A percentile compares a stretch with the other conserved stretches of the same genome.
Conservation (phyloP, 768 basidiomycete species). For the Auricularia auricula-judae region DNA sequence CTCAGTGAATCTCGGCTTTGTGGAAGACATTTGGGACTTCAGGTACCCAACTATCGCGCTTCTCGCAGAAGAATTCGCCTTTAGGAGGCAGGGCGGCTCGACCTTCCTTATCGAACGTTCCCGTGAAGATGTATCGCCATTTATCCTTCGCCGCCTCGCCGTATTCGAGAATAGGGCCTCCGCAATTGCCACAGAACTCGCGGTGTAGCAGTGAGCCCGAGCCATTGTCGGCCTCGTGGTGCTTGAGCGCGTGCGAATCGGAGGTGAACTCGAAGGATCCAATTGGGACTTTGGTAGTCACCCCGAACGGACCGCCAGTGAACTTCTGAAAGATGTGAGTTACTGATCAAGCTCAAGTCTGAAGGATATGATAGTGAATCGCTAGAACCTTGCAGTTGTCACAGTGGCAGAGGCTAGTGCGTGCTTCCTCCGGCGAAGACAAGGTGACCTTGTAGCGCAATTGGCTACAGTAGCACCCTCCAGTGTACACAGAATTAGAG, state of each 20-base stretch:
- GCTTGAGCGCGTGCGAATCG: not conserved
- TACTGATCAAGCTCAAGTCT: not conserved
- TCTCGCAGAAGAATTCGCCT: not conserved
- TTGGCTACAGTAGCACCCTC: not conserved
- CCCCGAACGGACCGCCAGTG: not conserved
- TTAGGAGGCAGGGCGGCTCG: not conserved
- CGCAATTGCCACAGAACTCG: not conserved
- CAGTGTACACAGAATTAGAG: not conserved
- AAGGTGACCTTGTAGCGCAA: not conserved
- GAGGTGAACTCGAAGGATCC: not conserved
- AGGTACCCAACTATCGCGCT: not conserved
- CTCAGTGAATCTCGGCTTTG: not conserved
- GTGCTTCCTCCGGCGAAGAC: not conserved
- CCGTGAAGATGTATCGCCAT: not conserved
- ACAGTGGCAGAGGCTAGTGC: not conserved
- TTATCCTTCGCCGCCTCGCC: not conserved
- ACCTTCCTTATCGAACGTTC: not conserved
- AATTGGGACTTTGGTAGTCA: not conserved
- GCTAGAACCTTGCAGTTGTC: not conserved
- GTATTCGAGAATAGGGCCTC: not conserved
- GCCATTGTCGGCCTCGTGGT: not conserved
- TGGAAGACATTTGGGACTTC: not conserved
- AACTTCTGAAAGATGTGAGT: not conserved
- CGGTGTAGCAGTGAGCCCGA: not conserved
- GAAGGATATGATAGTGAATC: not conserved